Percentiles rank a stretch among this genome's conserved stretches.
Conservation (phyloP, 164 flowering plant genomes). For the Vitis rotundifolia region DNA sequence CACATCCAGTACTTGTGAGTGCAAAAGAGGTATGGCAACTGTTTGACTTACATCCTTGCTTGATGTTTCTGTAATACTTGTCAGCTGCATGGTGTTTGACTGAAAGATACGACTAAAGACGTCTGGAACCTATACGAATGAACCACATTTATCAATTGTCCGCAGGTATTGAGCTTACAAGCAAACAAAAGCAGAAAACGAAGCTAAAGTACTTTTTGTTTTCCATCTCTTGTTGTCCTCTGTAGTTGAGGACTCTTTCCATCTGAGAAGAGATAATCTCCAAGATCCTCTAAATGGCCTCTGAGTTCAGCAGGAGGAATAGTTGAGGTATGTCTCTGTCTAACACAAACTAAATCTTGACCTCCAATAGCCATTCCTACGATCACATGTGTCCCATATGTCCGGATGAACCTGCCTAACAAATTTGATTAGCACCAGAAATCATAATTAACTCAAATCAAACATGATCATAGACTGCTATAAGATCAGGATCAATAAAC, state of each 20-base stretch:
- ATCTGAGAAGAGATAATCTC: constrained; percentile 79
- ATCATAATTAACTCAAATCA: background rate
- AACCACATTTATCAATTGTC: constrained; percentile 1
- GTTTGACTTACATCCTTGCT: constrained; percentile 78
- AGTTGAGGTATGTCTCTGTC: constrained; percentile 66
- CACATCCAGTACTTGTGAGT: constrained; percentile 2
- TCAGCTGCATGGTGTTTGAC: constrained; percentile 63
- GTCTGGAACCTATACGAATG: constrained; percentile 69
- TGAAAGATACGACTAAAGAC: constrained; percentile 65
- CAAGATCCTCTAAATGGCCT: constrained; percentile 77
- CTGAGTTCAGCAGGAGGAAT: constrained; percentile 74
- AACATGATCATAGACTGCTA: no score
- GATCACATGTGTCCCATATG: constrained; percentile 86
- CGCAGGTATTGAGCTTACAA: background rate
- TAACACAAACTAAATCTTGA: constrained; percentile 76
- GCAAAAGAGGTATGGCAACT: no score
- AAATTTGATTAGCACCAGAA: constrained; percentile 19
- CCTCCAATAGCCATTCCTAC: constrained; percentile 90
- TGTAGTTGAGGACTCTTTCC: constrained; percentile 48
- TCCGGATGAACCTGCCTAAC: constrained; percentile 70
- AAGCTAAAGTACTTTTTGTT: constrained; percentile 42
- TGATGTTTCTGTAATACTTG: constrained; percentile 72
- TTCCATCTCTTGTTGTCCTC: constrained; percentile 52
- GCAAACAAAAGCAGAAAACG: background rate
- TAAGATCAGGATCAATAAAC: background rate